Evolutionary conservation across 305 asterid genomes (phyloP).

Genomic region (Striga hermonthica): DNA sequence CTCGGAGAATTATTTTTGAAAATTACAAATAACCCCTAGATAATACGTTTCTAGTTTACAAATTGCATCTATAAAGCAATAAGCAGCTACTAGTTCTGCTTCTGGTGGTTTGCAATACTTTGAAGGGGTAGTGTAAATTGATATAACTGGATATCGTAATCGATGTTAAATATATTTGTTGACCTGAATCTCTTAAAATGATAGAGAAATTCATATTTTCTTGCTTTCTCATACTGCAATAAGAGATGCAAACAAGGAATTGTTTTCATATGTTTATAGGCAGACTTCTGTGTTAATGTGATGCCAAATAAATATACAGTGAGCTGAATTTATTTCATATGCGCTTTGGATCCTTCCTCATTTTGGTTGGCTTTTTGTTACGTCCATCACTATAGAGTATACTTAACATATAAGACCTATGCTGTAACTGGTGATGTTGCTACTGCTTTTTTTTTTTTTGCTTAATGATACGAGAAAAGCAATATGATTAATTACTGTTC

Average conservation of each 20-base stretch:
- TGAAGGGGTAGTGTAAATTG: no score
- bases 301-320: background rate
- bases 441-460: background rate
- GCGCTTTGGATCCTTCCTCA: background rate
- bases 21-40: no score
- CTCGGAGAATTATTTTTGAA: no score
- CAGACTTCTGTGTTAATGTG: background rate
- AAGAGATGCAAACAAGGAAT: background rate
- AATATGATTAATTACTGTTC: slow-evolving; percentile 10
- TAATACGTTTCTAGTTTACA: background rate
- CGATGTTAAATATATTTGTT: background rate
- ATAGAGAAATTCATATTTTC: background rate
- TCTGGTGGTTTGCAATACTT: no score
- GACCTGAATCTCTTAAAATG: background rate
- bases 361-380: background rate
- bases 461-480: background rate
- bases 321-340: slow-evolving; percentile 5
- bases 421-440: background rate
- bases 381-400: slow-evolving; percentile 16
- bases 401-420: slow-evolving; percentile 3
- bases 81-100: no score
- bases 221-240: background rate
- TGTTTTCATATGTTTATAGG: background rate
- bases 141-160: no score
- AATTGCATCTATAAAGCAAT: no score